phyloP scores from a whole-genome alignment of 2,329 filamentous ascomycete genomes.

The Fusarium scirpi region DNA sequence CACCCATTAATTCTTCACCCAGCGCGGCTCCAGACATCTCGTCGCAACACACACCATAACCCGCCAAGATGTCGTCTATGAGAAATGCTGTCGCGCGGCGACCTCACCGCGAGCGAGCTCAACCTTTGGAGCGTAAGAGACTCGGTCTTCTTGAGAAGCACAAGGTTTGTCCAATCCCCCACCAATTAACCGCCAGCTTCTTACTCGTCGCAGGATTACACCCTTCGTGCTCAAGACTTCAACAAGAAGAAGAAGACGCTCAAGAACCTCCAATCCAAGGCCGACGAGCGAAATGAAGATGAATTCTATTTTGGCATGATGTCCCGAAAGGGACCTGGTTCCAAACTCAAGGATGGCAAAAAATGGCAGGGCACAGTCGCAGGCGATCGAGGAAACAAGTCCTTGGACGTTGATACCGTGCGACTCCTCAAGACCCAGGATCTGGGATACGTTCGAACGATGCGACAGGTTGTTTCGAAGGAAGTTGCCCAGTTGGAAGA shows the following conservation, averaged over 20 bases:
- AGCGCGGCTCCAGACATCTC: neutral
- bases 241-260: constrained; percentile 73
- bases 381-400: constrained; percentile 68
- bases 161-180: constrained; percentile 68
- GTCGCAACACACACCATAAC: neutral
- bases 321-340: constrained; percentile 68
- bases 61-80: constrained; percentile 65
- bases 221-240: constrained; percentile 73
- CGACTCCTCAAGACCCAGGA: constrained; percentile 77
- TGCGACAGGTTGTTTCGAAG: constrained; percentile 69
- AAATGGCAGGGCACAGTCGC: constrained; percentile 67
- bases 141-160: constrained; percentile 96
- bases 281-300: constrained; percentile 75
- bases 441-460: constrained; percentile 72
- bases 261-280: constrained; percentile 70
- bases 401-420: constrained; percentile 67
- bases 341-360: constrained; percentile 61
- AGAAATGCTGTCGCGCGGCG: constrained; percentile 79
- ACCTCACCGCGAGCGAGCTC: constrained; percentile 89
- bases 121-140: constrained; percentile 84
- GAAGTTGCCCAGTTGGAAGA: constrained; percentile 68
- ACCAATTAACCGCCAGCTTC: constrained; percentile 11
- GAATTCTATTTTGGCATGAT: constrained; percentile 81
- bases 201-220: constrained; percentile 66
- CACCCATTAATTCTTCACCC: constrained; percentile 22